A percentile compares a stretch with the other conserved stretches of the same genome.
These are phyloP conservation scores for Xylariaceae sp. DNA, from an alignment of 2,329 filamentous ascomycete genomes.

Conservation along the genomic window DNA sequence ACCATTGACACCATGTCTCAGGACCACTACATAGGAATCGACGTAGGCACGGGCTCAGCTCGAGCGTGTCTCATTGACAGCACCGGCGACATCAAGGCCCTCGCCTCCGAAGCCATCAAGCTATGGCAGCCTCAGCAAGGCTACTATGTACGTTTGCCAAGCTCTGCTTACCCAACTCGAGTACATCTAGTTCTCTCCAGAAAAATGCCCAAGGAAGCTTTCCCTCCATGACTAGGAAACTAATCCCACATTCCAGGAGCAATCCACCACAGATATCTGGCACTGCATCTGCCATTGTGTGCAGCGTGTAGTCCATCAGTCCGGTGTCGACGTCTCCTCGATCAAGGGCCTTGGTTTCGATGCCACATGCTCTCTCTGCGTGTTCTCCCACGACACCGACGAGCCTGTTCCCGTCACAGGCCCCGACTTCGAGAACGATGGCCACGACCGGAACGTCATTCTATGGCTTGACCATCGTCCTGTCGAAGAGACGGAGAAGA, in stretches of 20 bases:
- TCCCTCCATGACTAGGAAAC: constrained; percentile 1
- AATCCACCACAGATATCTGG: constrained; percentile 98
- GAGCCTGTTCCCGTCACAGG: constrained; percentile 89
- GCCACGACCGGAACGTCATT: constrained; percentile 89
- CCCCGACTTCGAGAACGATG: constrained; percentile 74
- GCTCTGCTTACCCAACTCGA: no score
- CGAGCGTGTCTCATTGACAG: constrained; percentile 93
- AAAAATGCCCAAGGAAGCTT: no score
- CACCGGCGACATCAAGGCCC: constrained; percentile 77
- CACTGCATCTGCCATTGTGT: constrained; percentile 87
- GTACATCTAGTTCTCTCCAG: neutral
- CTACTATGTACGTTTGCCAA: constrained; percentile 57
- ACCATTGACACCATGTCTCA: constrained; percentile 27
- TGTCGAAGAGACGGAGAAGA: constrained; percentile 82
- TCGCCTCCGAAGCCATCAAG: constrained; percentile 72
- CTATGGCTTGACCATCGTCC: constrained; percentile 96
- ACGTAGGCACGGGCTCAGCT: constrained; percentile 94
- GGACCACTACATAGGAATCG: constrained; percentile 75
- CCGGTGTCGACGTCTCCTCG: constrained; percentile 68
- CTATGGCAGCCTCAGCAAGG: constrained; percentile 74
- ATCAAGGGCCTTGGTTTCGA: constrained; percentile 95
- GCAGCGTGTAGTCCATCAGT: constrained; percentile 74
- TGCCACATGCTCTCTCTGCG: constrained; percentile 93
- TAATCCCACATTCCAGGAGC: constrained; percentile 54
- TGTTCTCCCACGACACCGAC: constrained; percentile 85